phyloP scores from a whole-genome alignment of 768 basidiomycete genomes.

The Amanita polypyramis region DNA sequence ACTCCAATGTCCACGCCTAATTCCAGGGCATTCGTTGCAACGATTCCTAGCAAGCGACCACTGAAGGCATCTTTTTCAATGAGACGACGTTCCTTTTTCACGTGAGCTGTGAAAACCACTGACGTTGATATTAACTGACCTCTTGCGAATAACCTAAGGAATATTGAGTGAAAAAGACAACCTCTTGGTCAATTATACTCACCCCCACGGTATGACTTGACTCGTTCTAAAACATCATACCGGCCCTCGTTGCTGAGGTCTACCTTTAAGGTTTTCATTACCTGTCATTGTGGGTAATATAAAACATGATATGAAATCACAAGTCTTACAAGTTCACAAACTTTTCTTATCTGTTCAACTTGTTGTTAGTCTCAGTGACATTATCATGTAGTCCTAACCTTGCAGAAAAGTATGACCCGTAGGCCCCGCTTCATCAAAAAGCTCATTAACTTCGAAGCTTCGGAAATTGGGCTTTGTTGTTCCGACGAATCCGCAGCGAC shows the following conservation, averaged over 20 bases:
- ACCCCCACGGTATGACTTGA: slow-evolving; percentile 84
- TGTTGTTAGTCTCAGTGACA: background rate
- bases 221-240: slow-evolving; percentile 60
- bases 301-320: slow-evolving; percentile 5
- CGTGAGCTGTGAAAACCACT: background rate
- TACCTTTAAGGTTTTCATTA: slow-evolving; percentile 66
- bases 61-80: slow-evolving; percentile 86
- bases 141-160: slow-evolving; percentile 59
- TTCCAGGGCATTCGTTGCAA: slow-evolving; percentile 87
- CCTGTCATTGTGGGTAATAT: slow-evolving; percentile 29
- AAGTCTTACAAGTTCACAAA: slow-evolving; percentile 60
- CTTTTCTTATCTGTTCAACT: slow-evolving; percentile 55
- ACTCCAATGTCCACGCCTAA: slow-evolving; percentile 86
- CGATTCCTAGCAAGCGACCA: slow-evolving; percentile 72
- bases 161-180: background rate
- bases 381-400: slow-evolving; percentile 29
- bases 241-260: slow-evolving; percentile 69
- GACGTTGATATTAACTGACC: slow-evolving; percentile 22
- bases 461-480: slow-evolving; percentile 43
- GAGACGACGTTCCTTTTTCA: slow-evolving; percentile 59
- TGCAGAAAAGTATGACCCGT: slow-evolving; percentile 83
- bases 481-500: slow-evolving; percentile 44
- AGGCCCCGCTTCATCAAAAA: slow-evolving; percentile 77
- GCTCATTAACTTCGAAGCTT: slow-evolving; percentile 65
- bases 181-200: slow-evolving; percentile 9